Percentiles rank a stretch among this genome's conserved stretches.
Evolutionary conservation across 2,329 filamentous ascomycete genomes (phyloP).

Genomic region (Thelonectria discophora): DNA sequence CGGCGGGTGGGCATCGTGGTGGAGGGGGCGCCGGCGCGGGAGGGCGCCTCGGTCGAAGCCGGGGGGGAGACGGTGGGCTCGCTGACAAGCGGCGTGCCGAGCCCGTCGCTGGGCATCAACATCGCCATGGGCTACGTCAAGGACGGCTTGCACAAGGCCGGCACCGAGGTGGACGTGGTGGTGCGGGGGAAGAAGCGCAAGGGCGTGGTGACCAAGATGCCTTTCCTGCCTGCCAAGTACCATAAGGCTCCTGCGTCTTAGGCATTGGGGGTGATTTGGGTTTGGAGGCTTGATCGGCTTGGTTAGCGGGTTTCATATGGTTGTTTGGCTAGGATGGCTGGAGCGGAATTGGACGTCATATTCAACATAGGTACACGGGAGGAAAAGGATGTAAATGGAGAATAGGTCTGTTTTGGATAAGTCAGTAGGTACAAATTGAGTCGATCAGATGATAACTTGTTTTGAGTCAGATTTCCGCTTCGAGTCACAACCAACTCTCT

Average conservation of each 20-base stretch:
- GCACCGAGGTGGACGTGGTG: conserved; percentile 80
- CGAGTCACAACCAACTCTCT: background rate
- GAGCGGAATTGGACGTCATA: conserved; percentile 3
- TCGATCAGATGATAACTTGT: conserved; percentile 8
- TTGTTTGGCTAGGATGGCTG: conserved; percentile 8
- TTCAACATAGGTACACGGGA: conserved; percentile 22
- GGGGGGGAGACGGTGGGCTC: conserved; percentile 75
- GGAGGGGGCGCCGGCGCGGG: conserved; percentile 86
- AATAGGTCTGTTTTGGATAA: background rate
- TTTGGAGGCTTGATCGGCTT: background rate
- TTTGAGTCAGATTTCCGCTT: background rate
- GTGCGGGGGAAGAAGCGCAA: conserved; percentile 80
- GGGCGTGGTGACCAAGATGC: conserved; percentile 86
- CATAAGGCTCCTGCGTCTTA: conserved; percentile 47
- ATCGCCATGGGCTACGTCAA: conserved; percentile 96
- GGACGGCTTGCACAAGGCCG: conserved; percentile 82
- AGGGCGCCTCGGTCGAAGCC: conserved; percentile 82
- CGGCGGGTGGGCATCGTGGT: conserved; percentile 84
- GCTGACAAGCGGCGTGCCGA: conserved; percentile 90
- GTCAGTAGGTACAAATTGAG: background rate
- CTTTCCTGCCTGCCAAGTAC: conserved; percentile 84
- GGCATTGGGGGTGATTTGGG: too few relatives aligned
- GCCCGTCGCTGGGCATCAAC: conserved; percentile 85
- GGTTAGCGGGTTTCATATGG: background rate
- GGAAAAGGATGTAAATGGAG: conserved; percentile 9